These are phyloP conservation scores for Psidium friedrichsthalianum DNA, from an alignment of 345 rosid genomes.

Conservation along the genomic window DNA sequence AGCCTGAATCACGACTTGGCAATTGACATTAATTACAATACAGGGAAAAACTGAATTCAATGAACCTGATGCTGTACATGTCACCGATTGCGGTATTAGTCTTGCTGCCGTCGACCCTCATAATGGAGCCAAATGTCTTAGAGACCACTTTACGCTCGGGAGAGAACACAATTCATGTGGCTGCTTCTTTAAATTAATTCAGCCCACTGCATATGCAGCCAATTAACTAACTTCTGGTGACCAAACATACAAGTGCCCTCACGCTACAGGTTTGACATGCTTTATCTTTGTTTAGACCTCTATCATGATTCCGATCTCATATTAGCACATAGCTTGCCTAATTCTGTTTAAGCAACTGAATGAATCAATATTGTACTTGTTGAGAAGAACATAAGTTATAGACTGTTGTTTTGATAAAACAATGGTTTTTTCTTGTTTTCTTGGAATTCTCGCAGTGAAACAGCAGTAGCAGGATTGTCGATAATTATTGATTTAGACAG, in stretches of 20 bases:
- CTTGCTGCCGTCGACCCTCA: slow-evolving; percentile 52
- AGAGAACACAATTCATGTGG: slow-evolving; percentile 61
- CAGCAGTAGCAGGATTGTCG: neutral
- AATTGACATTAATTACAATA: slow-evolving; percentile 6
- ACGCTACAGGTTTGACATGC: slow-evolving; percentile 65
- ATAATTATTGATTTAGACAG: neutral
- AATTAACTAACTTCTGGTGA: slow-evolving; percentile 86
- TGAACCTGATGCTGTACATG: slow-evolving; percentile 91
- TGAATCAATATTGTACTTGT: neutral
- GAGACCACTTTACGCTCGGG: slow-evolving; percentile 49
- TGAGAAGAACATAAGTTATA: neutral
- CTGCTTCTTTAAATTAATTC: slow-evolving; percentile 62
- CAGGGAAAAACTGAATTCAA: slow-evolving; percentile 93
- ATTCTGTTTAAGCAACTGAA: neutral
- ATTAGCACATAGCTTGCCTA: neutral
- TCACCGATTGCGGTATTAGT: slow-evolving; percentile 76
- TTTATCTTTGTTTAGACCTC: neutral
- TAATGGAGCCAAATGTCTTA: slow-evolving; percentile 76
- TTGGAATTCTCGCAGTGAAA: neutral
- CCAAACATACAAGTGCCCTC: slow-evolving; percentile 85
- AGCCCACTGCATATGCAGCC: slow-evolving; percentile 68
- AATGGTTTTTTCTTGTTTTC: neutral
- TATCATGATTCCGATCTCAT: neutral
- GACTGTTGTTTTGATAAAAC: neutral
- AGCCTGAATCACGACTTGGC: neutral